Evolutionary conservation across 2,329 filamentous ascomycete genomes (phyloP), one percentile per base, ranked within the genome.

Genomic region (Pleomassaria siparia): DNA sequence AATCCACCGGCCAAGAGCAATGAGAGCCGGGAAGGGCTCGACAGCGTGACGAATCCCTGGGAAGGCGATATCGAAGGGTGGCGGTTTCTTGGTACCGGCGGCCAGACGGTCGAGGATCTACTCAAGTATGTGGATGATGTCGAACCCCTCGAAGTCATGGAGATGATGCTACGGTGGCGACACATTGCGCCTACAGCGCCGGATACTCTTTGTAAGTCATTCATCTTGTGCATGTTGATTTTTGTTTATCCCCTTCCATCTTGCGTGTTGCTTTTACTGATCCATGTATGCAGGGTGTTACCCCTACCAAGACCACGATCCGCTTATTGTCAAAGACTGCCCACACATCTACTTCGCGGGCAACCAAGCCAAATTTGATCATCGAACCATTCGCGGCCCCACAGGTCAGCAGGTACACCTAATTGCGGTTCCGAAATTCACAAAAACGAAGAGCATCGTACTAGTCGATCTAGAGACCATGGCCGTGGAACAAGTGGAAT

Each of bases 311-410:
- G 88, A 94, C 15, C 82, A 90, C 41, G 95, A 99, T 64, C 91
- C 89, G 0, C 95, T 97, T 64, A 87, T 97, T 35, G 79, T 99
- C 61, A 83, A 86, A 54, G 76, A 84, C 15, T 95, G 89, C 53
- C 94, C 94, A 2, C 92, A 99, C 63, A 77, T 99, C 25, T 97
- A 90, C 74, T 89, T 99, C 67, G 87, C 88, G 1, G 91, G 91
- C 13, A 91, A 88, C 59, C 91, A 96, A 69, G 86, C 89, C 2
- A 77, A 78, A 43, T 95, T 95, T 68, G 85, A 83, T 43, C 91
- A 87, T 2, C 82, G 80, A 24, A 70, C 86, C 1, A 85, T 95
- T 28, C 75, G 85, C 33, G 74, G 86, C 0, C 77, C 79, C 0
- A 77, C 83, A 1, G 86, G 84, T 1, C 87, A 95, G 68, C 73